Percentiles rank a stretch among this genome's conserved stretches.
These are phyloP conservation scores for Candolleomyces aberdarensis DNA, from an alignment of 768 basidiomycete species.

Conservation along the genomic window DNA sequence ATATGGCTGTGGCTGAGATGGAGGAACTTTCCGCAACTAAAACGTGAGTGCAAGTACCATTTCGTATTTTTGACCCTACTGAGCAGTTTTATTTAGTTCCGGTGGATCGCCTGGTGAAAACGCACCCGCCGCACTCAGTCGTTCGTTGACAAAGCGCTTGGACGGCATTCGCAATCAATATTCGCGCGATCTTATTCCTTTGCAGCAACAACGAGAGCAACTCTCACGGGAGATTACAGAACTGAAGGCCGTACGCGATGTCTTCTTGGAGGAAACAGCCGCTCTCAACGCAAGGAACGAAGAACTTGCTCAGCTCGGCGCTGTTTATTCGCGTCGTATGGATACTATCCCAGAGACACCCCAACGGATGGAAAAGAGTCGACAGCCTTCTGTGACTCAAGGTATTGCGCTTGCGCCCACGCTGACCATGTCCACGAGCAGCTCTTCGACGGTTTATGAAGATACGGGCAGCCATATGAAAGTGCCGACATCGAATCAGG, in stretches of 20 bases:
- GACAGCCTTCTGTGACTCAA: background rate
- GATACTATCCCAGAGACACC: slow-evolving; percentile 48
- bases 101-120: slow-evolving; percentile 25
- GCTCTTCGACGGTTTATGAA: slow-evolving; percentile 48
- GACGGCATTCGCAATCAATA: slow-evolving; percentile 88
- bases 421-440: slow-evolving; percentile 41
- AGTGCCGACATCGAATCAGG: slow-evolving; percentile 43
- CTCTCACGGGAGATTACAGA: slow-evolving; percentile 81
- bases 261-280: slow-evolving; percentile 88
- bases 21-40: slow-evolving; percentile 81
- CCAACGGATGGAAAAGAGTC: slow-evolving; percentile 14
- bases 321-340: slow-evolving; percentile 76
- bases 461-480: slow-evolving; percentile 38
- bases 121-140: slow-evolving; percentile 46
- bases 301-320: slow-evolving; percentile 84
- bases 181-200: slow-evolving; percentile 78
- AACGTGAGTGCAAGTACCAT: slow-evolving; percentile 44
- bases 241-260: slow-evolving; percentile 80
- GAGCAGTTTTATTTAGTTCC: slow-evolving; percentile 16
- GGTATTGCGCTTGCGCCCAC: slow-evolving; percentile 30
- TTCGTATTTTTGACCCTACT: slow-evolving; percentile 4
- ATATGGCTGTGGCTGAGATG: slow-evolving; percentile 89
- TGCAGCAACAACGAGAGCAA: slow-evolving; percentile 78
- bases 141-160: slow-evolving; percentile 80
- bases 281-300: slow-evolving; percentile 90